Base-by-base conservation (phyloP, 805 yeast genomes). In the Zygosaccharomyces bisporus region DNA sequence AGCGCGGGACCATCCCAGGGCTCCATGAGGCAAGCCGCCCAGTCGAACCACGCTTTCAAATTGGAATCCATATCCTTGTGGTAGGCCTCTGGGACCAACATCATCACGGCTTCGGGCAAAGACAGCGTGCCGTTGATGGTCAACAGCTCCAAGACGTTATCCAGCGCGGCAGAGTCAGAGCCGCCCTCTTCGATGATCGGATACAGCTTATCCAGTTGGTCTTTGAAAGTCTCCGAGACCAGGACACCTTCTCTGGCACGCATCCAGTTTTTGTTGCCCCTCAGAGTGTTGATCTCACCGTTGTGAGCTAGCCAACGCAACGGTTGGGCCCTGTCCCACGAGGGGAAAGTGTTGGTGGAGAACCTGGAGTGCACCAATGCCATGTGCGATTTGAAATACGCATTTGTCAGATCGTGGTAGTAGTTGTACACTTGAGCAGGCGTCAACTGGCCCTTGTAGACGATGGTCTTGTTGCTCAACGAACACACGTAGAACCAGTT, bases 321-420 rank as follows among this genome's bases (percentile, higher is more conserved):
- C 39, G 99, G 99, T 70, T 91, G 99, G 18, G 99, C 98, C 69
- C 99, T 81, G 70, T 93, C 99, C 99, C 99, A 91, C n/a, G 96
- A 88, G 38, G 99, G 99, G 80, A 91, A 91, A 39, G 99, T 91
- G 69, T 91, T 91, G 24, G 99, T 91, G 46, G 97, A 89, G 75
- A 91, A 91, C 66, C 99, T 81, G 18, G 98, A 90, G 72, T 91
- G 99, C 41, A 91, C 98, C 33, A 91, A 76, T 12, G 97, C 95
- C 74, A 93, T 87, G 63, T 90, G 97, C 36, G 95, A 93, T 70
- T 88, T 91, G 68, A 81, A 91, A 61, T 89, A 93, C 20, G 89
- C 91, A 65, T 88, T 89, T 51, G 81, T 83, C 63, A 91, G 76
- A 69, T 91, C 99, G 64, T 87, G 89, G 72, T 90, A 91, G 71